Percentiles rank a stretch among this genome's conserved stretches.
Evolutionary conservation across 768 basidiomycete genomes (phyloP).

Genomic region (Termitomyces sp.): DNA sequence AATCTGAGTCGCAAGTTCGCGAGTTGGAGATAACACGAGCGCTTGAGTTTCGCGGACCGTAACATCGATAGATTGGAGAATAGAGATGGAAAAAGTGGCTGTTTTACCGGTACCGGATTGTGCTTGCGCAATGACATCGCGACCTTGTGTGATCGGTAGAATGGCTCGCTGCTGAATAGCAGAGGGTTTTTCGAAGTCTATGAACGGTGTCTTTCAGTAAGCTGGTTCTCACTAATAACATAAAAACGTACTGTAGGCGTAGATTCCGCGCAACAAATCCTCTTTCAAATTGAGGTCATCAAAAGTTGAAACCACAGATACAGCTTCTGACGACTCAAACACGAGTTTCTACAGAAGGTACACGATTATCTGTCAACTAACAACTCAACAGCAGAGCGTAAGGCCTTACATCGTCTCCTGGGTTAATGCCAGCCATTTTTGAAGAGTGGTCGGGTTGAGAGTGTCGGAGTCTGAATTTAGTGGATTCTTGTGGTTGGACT

Average conservation of each 20-base stretch:
- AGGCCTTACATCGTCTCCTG: conserved; percentile 74
- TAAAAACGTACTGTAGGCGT: conserved; percentile 82
- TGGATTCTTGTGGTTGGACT: conserved; percentile 10
- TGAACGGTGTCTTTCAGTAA: background rate
- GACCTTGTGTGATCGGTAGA: conserved; percentile 89
- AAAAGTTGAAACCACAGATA: conserved; percentile 84
- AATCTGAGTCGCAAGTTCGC: conserved; percentile 98
- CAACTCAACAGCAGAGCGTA: conserved; percentile 1
- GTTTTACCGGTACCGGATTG: conserved; percentile 99
- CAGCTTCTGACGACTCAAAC: conserved; percentile 91
- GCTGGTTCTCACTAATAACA: background rate
- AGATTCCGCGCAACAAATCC: conserved; percentile 93
- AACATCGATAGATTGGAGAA: conserved; percentile 96
- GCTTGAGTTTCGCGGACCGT: conserved; percentile 94
- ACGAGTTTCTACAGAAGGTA: conserved; percentile 67
- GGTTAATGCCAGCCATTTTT: conserved; percentile 75
- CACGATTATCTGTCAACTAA: conserved; percentile 5
- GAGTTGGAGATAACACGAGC: conserved; percentile 94
- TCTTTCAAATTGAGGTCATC: conserved; percentile 91
- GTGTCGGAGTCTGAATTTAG: conserved; percentile 55
- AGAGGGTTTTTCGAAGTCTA: conserved; percentile 95
- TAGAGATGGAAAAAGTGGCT: conserved; percentile 96
- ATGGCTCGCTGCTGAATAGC: conserved; percentile 99
- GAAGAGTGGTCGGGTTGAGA: conserved; percentile 32
- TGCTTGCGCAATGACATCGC: conserved; percentile 98